phyloP scores from a whole-genome alignment of 2,329 filamentous ascomycete genomes.

The Clonostachys solani region DNA sequence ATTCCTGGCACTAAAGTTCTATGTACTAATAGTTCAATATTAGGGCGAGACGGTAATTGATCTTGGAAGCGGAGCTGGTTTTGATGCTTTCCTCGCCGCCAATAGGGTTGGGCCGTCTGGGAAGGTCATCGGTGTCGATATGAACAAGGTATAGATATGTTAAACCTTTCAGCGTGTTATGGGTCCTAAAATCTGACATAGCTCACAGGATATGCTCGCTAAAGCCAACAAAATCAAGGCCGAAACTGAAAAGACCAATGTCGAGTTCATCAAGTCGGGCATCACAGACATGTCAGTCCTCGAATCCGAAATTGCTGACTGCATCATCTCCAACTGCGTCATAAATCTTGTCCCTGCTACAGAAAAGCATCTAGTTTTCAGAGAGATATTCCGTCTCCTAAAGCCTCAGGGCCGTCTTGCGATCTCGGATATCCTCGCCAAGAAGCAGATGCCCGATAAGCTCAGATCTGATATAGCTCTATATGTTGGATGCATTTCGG shows the following conservation, averaged over 20 bases:
- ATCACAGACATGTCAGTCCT: constrained; percentile 46
- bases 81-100: constrained; percentile 52
- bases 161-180: no score
- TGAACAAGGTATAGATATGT: constrained; percentile 42
- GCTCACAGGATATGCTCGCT: constrained; percentile 47
- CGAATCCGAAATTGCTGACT: constrained; percentile 32
- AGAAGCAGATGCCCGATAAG: constrained; percentile 38
- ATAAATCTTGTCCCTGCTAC: constrained; percentile 50
- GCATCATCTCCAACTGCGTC: constrained; percentile 61
- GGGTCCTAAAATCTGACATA: no score
- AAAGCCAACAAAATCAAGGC: constrained; percentile 39
- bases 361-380: constrained; percentile 50
- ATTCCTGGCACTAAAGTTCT: background rate
- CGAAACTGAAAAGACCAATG: constrained; percentile 32
- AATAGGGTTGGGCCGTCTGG: constrained; percentile 42
- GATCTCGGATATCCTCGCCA: constrained; percentile 55
- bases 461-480: constrained; percentile 44
- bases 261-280: constrained; percentile 41
- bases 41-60: constrained; percentile 55
- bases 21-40: background rate
- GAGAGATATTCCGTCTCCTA: constrained; percentile 53
- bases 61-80: constrained; percentile 52
- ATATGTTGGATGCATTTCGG: constrained; percentile 57
- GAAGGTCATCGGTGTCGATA: constrained; percentile 52
- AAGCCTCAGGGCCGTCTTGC: constrained; percentile 54